Conservation (phyloP, 176 grass and related monocot genomes). For the Tillandsia fasciculata region DNA sequence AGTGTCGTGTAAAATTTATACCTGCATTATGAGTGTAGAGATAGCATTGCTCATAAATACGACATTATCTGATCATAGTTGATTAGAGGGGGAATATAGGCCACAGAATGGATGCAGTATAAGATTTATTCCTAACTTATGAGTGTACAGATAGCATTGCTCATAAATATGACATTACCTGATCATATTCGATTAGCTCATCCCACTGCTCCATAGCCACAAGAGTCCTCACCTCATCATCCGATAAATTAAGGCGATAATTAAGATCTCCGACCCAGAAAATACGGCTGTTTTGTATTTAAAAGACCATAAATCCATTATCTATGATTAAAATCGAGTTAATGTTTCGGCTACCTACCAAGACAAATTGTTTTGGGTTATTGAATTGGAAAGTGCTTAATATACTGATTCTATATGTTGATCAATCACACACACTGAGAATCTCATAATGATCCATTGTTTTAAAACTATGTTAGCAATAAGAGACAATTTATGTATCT, state of each 20-base stretch:
- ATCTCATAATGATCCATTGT: background rate
- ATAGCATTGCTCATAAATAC: background rate
- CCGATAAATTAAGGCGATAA: slow-evolving; percentile 44
- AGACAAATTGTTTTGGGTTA: too few species aligned
- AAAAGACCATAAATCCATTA: background rate
- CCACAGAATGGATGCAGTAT: too few species aligned
- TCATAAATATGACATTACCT: slow-evolving; percentile 24
- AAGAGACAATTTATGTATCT: too few species aligned
- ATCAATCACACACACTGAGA: background rate
- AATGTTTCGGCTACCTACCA: too few species aligned
- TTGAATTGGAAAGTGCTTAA: too few species aligned
- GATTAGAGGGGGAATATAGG: slow-evolving; percentile 18
- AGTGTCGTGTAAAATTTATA: too few species aligned
- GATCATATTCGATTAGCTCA: slow-evolving; percentile 54
- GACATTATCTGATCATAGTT: slow-evolving; percentile 46
- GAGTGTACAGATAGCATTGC: background rate
- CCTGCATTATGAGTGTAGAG: background rate
- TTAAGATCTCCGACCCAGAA: slow-evolving; percentile 86
- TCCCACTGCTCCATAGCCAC: slow-evolving; percentile 36
- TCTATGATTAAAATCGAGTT: too few species aligned
- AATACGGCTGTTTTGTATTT: slow-evolving; percentile 30
- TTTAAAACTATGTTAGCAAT: background rate
- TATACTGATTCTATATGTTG: too few species aligned
- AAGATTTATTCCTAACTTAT: background rate
- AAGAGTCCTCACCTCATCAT: slow-evolving; percentile 30